These are phyloP conservation scores for Colletotrichum plurivorum DNA, from an alignment of 2,329 filamentous ascomycete species.

Conservation along the genomic window DNA sequence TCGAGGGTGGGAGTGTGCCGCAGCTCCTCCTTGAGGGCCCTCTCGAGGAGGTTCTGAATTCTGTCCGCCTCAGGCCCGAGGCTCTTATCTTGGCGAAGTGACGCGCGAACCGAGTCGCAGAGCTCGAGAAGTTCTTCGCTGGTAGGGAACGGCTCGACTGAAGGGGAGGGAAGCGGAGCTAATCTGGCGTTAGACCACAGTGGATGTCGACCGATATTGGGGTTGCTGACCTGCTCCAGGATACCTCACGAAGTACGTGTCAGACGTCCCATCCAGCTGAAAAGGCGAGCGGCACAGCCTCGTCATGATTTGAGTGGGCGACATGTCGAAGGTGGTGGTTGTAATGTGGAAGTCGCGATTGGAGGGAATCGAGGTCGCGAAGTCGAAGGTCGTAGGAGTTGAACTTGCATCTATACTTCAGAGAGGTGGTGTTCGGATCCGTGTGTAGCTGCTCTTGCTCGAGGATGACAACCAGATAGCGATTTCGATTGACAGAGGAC, in stretches of 20 bases:
- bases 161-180: constrained; percentile 21
- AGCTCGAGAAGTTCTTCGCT: constrained; percentile 52
- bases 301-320: constrained; percentile 32
- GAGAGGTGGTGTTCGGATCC: not conserved
- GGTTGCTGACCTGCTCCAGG: constrained; percentile 32
- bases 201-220: not conserved
- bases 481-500: not conserved
- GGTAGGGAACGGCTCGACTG: constrained; percentile 19
- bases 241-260: constrained; percentile 32
- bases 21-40: constrained; percentile 55
- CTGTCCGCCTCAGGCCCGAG: constrained; percentile 52
- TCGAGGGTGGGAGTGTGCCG: constrained; percentile 50
- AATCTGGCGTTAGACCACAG: constrained; percentile 6
- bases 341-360: too few relatives aligned
- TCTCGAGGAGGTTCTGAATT: constrained; percentile 56
- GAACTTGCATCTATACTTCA: constrained; percentile 17
- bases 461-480: not conserved
- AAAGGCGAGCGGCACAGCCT: constrained; percentile 26
- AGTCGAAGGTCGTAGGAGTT: not conserved
- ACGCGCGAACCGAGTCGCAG: constrained; percentile 58
- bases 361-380: not conserved
- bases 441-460: not conserved
- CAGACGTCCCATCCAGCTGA: constrained; percentile 32
- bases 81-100: constrained; percentile 49
- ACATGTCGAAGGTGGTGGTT: constrained; percentile 13